Evolutionary conservation across 2,329 filamentous ascomycete genomes (phyloP).

Genomic region (Alternaria postmessia): DNA sequence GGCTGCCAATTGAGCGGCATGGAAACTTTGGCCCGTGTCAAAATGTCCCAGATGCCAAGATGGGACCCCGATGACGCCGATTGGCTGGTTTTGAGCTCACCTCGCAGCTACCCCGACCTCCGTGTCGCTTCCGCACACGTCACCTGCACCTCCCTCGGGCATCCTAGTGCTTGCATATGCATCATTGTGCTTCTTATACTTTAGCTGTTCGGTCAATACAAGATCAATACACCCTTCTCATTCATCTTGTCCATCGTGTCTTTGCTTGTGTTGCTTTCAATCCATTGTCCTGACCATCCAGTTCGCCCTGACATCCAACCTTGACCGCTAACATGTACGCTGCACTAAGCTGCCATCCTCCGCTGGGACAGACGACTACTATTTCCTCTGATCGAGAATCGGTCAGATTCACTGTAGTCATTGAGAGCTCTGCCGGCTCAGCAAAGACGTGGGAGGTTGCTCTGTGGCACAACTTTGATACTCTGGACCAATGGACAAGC

Average conservation of each 20-base stretch:
- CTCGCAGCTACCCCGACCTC: slow-evolving; percentile 31
- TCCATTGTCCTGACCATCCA: slow-evolving; percentile 2
- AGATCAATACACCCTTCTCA: slow-evolving; percentile 4
- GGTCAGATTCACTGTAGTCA: slow-evolving; percentile 70
- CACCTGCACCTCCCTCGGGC: slow-evolving; percentile 25
- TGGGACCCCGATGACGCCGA: slow-evolving; percentile 16
- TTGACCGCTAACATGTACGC: slow-evolving; percentile 56
- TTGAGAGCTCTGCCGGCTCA: slow-evolving; percentile 69
- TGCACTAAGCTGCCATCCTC: slow-evolving; percentile 70
- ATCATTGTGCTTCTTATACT: slow-evolving; percentile 2
- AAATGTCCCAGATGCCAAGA: slow-evolving; percentile 34
- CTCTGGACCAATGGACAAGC: slow-evolving; percentile 66
- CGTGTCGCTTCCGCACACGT: slow-evolving; percentile 33
- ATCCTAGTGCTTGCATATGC: slow-evolving; percentile 13
- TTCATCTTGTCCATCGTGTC: slow-evolving; percentile 6
- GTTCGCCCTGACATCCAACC: neutral
- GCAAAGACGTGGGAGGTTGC: slow-evolving; percentile 73
- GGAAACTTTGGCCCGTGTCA: slow-evolving; percentile 15
- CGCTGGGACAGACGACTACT: slow-evolving; percentile 77
- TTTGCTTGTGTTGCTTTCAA: neutral
- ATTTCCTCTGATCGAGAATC: slow-evolving; percentile 55
- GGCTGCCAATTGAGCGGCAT: slow-evolving; percentile 31
- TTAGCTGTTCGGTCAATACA: slow-evolving; percentile 13
- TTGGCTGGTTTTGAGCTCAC: slow-evolving; percentile 25
- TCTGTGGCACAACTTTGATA: slow-evolving; percentile 74